Conservation (phyloP, 306 rosid genomes). For the Biancaea sappan region DNA sequence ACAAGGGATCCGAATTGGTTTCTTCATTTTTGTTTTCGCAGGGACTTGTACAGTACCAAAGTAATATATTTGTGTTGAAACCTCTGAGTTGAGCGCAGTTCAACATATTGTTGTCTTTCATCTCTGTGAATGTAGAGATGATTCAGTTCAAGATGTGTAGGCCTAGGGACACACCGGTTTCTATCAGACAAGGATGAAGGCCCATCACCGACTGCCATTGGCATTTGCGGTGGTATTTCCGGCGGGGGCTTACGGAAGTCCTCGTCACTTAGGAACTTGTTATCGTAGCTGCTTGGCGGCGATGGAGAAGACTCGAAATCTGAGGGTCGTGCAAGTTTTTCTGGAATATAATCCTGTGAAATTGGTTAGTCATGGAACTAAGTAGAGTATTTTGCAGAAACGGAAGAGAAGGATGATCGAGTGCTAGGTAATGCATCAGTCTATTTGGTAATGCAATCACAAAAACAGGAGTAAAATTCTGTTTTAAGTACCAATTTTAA, state of each 20-base stretch:
- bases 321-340: slow-evolving; percentile 42
- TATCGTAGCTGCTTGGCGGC: slow-evolving; percentile 85
- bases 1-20: no score
- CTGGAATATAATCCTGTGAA: slow-evolving; percentile 60
- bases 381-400: slow-evolving; percentile 21
- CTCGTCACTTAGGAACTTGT: slow-evolving; percentile 51
- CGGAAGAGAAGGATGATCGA: slow-evolving; percentile 10
- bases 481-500: no score
- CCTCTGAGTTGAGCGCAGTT: slow-evolving; percentile 65
- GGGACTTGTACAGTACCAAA: slow-evolving; percentile 60
- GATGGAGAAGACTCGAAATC: slow-evolving; percentile 66
- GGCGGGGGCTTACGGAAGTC: slow-evolving; percentile 80
- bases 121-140: slow-evolving; percentile 70
- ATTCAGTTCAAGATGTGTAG: slow-evolving; percentile 58
- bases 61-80: slow-evolving; percentile 63
- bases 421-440: slow-evolving; percentile 2
- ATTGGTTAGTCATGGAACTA: slow-evolving; percentile 19
- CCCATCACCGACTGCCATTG: slow-evolving; percentile 39
- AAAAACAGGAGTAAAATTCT: no score
- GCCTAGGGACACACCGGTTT: slow-evolving; percentile 31
- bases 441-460: not conserved
- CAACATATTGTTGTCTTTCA: slow-evolving; percentile 49
- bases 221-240: slow-evolving; percentile 72
- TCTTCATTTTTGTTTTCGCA: slow-evolving; percentile 37
- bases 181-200: slow-evolving; percentile 43